Evolutionary conservation across 306 rosid species (phyloP).

Genomic region (Rosa chinensis): DNA sequence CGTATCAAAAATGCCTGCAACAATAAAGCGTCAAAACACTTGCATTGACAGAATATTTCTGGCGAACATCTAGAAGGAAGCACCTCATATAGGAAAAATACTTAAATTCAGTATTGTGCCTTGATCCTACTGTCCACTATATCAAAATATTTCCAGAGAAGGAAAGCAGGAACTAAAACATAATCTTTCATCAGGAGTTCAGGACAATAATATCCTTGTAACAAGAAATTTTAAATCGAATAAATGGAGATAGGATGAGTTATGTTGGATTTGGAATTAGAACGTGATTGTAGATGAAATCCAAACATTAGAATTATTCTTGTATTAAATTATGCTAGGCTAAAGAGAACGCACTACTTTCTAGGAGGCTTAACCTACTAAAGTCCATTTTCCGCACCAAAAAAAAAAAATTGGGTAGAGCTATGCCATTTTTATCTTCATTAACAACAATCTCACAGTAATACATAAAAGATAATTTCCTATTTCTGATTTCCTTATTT

Average conservation of each 20-base stretch:
- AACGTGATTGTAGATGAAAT: neutral
- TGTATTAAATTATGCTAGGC: neutral
- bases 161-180: neutral
- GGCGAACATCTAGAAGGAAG: neutral
- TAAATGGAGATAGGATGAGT: neutral
- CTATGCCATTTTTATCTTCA: neutral
- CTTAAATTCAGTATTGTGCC: neutral
- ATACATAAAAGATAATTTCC: neutral
- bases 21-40: neutral
- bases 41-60: neutral
- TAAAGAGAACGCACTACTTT: neutral
- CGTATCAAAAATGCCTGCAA: neutral
- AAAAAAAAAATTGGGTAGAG: neutral
- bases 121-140: neutral
- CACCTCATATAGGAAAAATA: neutral
- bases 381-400: neutral
- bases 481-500: neutral
- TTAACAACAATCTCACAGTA: neutral
- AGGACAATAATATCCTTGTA: neutral
- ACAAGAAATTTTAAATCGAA: neutral
- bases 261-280: neutral
- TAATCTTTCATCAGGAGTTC: neutral
- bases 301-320: neutral
- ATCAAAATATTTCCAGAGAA: neutral
- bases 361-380: neutral